Evolutionary conservation across 768 basidiomycete species (phyloP).

Genomic region (Psilocybe tampanensis): DNA sequence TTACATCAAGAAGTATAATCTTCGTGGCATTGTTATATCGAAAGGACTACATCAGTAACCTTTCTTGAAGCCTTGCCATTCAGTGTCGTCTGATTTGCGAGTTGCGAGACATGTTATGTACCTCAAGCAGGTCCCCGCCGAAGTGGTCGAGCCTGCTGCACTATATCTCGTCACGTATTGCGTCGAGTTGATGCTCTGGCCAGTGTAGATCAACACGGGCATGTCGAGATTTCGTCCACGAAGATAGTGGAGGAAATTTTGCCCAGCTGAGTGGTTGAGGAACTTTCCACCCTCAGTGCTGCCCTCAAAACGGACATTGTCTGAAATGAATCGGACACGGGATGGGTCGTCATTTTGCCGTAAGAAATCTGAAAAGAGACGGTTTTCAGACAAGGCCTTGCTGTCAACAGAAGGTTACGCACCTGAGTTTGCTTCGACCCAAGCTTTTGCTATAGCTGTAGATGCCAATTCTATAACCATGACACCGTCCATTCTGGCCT

Average conservation of each 20-base stretch:
- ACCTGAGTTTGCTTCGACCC: slow-evolving; percentile 30
- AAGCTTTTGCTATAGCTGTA: slow-evolving; percentile 23
- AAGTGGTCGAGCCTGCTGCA: slow-evolving; percentile 21
- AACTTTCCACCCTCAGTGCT: background rate
- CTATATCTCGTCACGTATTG: slow-evolving; percentile 20
- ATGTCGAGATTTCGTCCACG: slow-evolving; percentile 21
- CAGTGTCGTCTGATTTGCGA: slow-evolving; percentile 1
- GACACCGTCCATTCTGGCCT: slow-evolving; percentile 20
- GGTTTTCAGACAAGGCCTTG: background rate
- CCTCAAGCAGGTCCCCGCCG: slow-evolving; percentile 4
- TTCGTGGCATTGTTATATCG: no score
- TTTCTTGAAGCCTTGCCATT: slow-evolving; percentile 8
- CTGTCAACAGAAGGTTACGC: background rate
- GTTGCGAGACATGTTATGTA: slow-evolving; percentile 5
- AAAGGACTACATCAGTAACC: no score
- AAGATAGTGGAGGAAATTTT: slow-evolving; percentile 25
- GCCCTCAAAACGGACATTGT: slow-evolving; percentile 28
- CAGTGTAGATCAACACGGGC: slow-evolving; percentile 29
- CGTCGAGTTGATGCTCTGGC: slow-evolving; percentile 17
- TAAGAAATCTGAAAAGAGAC: slow-evolving; percentile 20
- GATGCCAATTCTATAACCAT: slow-evolving; percentile 27
- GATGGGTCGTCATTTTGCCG: slow-evolving; percentile 20
- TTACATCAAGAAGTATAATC: no score
- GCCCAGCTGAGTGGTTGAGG: slow-evolving; percentile 17
- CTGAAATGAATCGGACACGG: slow-evolving; percentile 31